phyloP scores from a whole-genome alignment of 139 green algal species.

The Tetradesmus obliquus region DNA sequence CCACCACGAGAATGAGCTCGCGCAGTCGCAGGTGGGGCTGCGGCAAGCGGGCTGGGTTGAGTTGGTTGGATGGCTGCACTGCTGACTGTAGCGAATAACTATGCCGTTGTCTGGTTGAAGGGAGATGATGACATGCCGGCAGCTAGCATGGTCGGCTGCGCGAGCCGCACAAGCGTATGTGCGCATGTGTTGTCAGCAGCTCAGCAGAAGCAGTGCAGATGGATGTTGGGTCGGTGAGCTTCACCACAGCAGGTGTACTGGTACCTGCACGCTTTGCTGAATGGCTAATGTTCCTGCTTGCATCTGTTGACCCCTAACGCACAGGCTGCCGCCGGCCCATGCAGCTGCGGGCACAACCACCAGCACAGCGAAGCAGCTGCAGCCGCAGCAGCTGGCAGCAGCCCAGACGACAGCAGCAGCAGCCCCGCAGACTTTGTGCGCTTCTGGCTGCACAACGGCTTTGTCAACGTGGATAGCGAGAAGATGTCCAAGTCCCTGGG shows the following conservation, averaged over 20 bases:
- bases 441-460: conserved; percentile 98
- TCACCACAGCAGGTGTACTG: too few species aligned
- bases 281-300: background rate
- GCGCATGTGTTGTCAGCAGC: background rate
- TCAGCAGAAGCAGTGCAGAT: background rate
- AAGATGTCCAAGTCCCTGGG: conserved; percentile 99
- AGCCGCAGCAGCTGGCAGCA: background rate
- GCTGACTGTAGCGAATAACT: too few species aligned
- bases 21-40: conserved; percentile 71
- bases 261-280: too few species aligned
- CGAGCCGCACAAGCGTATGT: too few species aligned
- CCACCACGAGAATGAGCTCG: conserved; percentile 99
- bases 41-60: conserved; percentile 45
- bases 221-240: too few species aligned
- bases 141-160: too few species aligned
- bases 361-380: background rate
- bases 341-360: conserved; percentile 23
- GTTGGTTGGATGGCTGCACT: background rate
- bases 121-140: too few species aligned
- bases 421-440: conserved; percentile 78
- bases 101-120: too few species aligned
- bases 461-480: conserved; percentile 95
- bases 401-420: background rate
- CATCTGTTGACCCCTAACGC: background rate
- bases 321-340: conserved; percentile 36